Conservation (phyloP, 2,329 filamentous ascomycete species). For the Calonectria henricotiae region DNA sequence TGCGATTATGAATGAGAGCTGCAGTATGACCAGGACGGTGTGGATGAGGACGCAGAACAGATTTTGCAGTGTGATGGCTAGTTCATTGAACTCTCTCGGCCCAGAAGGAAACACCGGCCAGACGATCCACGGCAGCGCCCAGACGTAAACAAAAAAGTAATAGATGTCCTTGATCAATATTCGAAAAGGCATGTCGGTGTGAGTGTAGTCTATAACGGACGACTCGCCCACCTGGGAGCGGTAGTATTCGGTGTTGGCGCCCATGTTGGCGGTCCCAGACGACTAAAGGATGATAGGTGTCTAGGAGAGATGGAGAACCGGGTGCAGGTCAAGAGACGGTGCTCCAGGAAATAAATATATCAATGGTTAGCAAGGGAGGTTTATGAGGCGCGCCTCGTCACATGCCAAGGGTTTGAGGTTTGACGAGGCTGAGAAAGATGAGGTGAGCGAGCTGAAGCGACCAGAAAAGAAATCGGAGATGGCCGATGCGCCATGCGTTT, state of each 20-base stretch:
- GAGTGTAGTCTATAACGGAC: conserved; percentile 74
- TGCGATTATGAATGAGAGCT: conserved; percentile 73
- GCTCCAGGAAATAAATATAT: conserved; percentile 2
- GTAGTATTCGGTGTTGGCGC: conserved; percentile 67
- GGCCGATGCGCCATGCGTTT: conserved; percentile 13
- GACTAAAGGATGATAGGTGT: not conserved
- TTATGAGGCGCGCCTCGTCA: not conserved
- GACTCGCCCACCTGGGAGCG: conserved; percentile 73
- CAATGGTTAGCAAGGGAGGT: not conserved
- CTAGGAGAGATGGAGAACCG: not conserved
- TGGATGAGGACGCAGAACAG: conserved; percentile 73
- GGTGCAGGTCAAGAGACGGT: not conserved
- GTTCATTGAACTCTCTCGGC: conserved; percentile 74
- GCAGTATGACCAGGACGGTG: conserved; percentile 71
- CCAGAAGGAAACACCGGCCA: conserved; percentile 70
- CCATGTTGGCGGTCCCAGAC: conserved; percentile 47
- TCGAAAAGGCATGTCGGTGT: conserved; percentile 71
- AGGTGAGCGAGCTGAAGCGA: conserved; percentile 27
- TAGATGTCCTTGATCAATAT: conserved; percentile 70
- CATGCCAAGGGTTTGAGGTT: conserved; percentile 13
- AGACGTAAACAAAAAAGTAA: conserved; percentile 70
- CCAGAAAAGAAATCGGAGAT: conserved; percentile 1
- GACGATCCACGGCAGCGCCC: conserved; percentile 75
- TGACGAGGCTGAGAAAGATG: conserved; percentile 27
- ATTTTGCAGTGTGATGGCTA: conserved; percentile 74